Evolutionary conservation across 805 yeast genomes (phyloP), one percentile per base, ranked within the genome.

Genomic region (Yarrowia sp.): DNA sequence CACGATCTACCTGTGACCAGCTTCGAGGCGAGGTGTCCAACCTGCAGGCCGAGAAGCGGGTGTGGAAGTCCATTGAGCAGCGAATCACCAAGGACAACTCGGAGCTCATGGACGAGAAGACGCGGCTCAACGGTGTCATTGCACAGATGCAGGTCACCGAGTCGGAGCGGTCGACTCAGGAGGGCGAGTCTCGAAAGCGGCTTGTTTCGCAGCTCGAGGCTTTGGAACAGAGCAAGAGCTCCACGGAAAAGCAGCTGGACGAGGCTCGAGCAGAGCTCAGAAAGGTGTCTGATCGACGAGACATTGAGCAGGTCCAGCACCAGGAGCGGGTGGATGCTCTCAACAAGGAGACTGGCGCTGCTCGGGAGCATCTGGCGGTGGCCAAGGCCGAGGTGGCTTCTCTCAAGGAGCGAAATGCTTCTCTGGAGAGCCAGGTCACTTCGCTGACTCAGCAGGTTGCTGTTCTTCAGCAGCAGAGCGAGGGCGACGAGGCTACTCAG

Each of bases 311-410:
- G 43, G 81, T 78, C 58, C 82, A 85, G 62, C 79, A 80, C 74
- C 82, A 88, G 77, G 84, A 82, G 52, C 86, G 86, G 71, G 81
- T 88, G 40, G 88, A 86, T 64, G 77, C 80, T 19, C 74, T 88
- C 33, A 77, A 80, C 61, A 72, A 75, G 12, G 84, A 83, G 54
- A 71, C 85, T 46, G 67, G 76, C 46, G 71, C 75, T 1, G 70
- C 82, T 0, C 80, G 79, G 54, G 80, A 80, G 35, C 77, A 78
- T 7, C 71, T 85, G 17, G 69, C 74, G 0, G 75, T 76, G 11
- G 83, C 84, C 67, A 78, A 79, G 48, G 68, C 70, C 2, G 65
- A 71, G 16, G 74, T 80, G 36, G 82, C 79, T 1, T 73, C 76
- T 3, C 74, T 85, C 64, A 76, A 77, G 22, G 66, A 66, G 14